Evolutionary conservation across 2,329 filamentous ascomycete species (phyloP).

Genomic region (Cladophialophora carrionii): DNA sequence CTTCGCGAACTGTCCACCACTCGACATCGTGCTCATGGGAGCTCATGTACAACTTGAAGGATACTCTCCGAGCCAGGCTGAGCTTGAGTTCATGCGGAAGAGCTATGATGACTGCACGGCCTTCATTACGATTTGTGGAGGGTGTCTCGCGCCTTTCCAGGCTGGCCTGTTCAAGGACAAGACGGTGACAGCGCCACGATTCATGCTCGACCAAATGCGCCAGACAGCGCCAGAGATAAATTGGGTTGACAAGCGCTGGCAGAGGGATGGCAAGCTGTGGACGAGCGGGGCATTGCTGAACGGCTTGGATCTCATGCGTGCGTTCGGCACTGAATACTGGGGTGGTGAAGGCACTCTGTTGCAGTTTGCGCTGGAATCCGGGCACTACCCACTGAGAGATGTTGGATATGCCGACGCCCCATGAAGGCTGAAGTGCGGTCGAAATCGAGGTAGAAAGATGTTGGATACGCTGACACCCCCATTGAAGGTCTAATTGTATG

Average conservation of each 20-base stretch:
- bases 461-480: background rate
- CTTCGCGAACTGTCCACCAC: slow-evolving; percentile 32
- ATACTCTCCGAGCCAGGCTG: slow-evolving; percentile 28
- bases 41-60: slow-evolving; percentile 15
- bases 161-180: slow-evolving; percentile 32
- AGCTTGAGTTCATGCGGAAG: slow-evolving; percentile 33
- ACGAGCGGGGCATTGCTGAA: slow-evolving; percentile 43
- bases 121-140: slow-evolving; percentile 35
- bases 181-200: slow-evolving; percentile 29
- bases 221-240: slow-evolving; percentile 21
- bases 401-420: slow-evolving; percentile 21
- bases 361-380: slow-evolving; percentile 28
- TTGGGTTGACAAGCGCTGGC: slow-evolving; percentile 38
- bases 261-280: slow-evolving; percentile 43
- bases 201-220: slow-evolving; percentile 22
- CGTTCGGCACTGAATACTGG: slow-evolving; percentile 40
- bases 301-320: slow-evolving; percentile 42
- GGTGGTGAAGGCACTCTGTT: slow-evolving; percentile 34
- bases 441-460: background rate
- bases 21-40: slow-evolving; percentile 35
- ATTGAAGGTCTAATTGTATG: background rate
- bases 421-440: slow-evolving; percentile 2
- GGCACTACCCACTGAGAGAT: slow-evolving; percentile 25
- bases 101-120: slow-evolving; percentile 29
- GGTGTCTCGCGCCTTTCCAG: slow-evolving; percentile 24